Evolutionary conservation across 2,329 filamentous ascomycete species (phyloP), one percentile per base, ranked within the genome.

Genomic region (Pestalotiopsis sp.): DNA sequence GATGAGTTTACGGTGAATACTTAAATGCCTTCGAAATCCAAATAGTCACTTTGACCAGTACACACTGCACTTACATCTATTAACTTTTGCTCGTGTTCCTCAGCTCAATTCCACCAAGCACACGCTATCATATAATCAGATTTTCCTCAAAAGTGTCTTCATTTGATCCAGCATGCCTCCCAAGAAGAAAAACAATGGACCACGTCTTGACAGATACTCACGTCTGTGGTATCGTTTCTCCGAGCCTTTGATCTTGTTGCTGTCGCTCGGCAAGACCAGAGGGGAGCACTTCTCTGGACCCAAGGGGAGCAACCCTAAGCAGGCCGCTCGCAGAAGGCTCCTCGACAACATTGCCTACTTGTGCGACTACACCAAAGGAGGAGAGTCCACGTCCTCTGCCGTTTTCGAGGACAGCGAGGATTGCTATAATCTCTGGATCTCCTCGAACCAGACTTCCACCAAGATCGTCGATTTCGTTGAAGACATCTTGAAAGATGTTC

Each of bases 321-420:
- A 69, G 68, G 67, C 67, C 13, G 52, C 68, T 68, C 69, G 71
- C 27, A 70, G 72, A 3, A 71, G 77, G 2, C 81, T 86, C 31
- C 74, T 83, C 0, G 75, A 78, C 4, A 80, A 80, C 36, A 72
- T 86, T 1, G 78, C 82, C 9, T 84, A 81, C 71, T 71, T 87
- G 6, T 85, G 83, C 69, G 85, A 86, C 67, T 80, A 80, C 62
- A 70, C 75, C 0, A 86, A 85, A 70, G 84, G 85, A 0, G 85
- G 85, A 2, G 71, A 75, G 2, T 80, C 80, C 0, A 82, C 80
- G n/a, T 82, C 85, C 0, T 79, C 85, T 0, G 80, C 87, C 31
- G 83, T 78, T 0, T 71, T 85, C 1, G 79, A 86, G 69, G 74
- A 80, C 0, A 69, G 58, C 0, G 49, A 72, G 1, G 68, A 78